Conservation (phyloP, 257 asterid genomes). For the Misopates orontium region DNA sequence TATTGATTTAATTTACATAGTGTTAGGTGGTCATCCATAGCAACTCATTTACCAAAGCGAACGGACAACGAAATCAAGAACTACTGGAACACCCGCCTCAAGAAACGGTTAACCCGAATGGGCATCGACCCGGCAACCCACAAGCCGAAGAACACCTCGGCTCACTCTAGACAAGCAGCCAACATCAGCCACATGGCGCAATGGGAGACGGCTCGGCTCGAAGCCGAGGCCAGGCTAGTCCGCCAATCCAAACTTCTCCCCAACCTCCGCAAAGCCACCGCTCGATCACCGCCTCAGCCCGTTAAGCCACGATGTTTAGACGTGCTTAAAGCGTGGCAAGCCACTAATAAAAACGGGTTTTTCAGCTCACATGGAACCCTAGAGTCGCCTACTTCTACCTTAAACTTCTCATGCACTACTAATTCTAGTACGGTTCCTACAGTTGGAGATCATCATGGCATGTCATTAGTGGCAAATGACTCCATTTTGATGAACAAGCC, state of each 20-base stretch:
- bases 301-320: slow-evolving; percentile 24
- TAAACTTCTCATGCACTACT: slow-evolving; percentile 4
- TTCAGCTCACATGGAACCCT: slow-evolving; percentile 8
- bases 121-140: slow-evolving; percentile 58
- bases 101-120: slow-evolving; percentile 49
- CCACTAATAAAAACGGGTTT: background rate
- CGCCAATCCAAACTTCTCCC: slow-evolving; percentile 32
- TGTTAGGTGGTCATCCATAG: slow-evolving; percentile 49
- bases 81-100: slow-evolving; percentile 59
- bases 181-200: slow-evolving; percentile 57
- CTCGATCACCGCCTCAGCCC: slow-evolving; percentile 18
- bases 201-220: slow-evolving; percentile 57
- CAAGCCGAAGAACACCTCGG: slow-evolving; percentile 46
- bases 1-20: no score
- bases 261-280: slow-evolving; percentile 9
- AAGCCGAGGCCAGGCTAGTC: slow-evolving; percentile 58
- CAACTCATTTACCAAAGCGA: slow-evolving; percentile 45
- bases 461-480: slow-evolving; percentile 9
- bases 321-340: slow-evolving; percentile 29
- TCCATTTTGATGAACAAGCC: background rate
- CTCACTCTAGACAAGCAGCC: slow-evolving; percentile 36
- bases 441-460: background rate
- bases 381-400: slow-evolving; percentile 27
- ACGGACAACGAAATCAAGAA: slow-evolving; percentile 56
- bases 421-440: slow-evolving; percentile 2